phyloP scores from a whole-genome alignment of 2,329 filamentous ascomycete genomes.

The Ceratocystis huliohia region DNA sequence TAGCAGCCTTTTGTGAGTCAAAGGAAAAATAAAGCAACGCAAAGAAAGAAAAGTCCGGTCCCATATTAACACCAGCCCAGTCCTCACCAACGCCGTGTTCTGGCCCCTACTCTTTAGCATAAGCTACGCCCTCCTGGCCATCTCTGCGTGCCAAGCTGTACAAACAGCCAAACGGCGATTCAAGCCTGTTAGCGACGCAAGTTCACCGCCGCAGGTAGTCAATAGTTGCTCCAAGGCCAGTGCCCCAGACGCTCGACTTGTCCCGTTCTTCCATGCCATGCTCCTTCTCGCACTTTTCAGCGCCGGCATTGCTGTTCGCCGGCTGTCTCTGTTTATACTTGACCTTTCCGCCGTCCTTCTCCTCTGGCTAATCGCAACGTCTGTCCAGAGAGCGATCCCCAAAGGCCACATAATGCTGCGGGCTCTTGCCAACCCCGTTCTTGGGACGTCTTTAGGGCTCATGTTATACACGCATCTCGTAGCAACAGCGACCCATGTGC shows the following conservation, averaged over 20 bases:
- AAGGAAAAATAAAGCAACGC: no score
- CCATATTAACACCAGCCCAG: constrained; percentile 22
- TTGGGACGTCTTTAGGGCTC: neutral
- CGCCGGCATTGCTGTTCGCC: constrained; percentile 27
- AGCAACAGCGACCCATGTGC: neutral
- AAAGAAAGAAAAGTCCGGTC: neutral
- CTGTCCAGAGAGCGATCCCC: neutral
- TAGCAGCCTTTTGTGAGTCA: constrained; percentile 34
- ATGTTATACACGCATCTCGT: neutral
- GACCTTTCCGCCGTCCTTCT: constrained; percentile 37
- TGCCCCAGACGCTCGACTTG: neutral
- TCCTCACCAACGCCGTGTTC: constrained; percentile 28
- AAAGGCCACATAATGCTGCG: neutral
- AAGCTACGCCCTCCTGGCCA: constrained; percentile 26
- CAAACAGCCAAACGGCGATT: neutral
- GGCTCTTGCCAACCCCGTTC: constrained; percentile 2
- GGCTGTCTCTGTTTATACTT: constrained; percentile 20
- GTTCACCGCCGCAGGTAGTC: neutral
- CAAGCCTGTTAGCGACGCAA: no score
- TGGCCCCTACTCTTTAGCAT: constrained; percentile 25
- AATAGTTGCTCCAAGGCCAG: no score
- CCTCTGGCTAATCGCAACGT: constrained; percentile 1
- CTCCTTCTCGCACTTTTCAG: neutral
- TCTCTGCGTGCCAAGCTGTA: constrained; percentile 22
- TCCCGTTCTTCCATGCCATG: neutral